These are phyloP conservation scores for Falciphora oryzae DNA, from an alignment of 2,329 filamentous ascomycete species.

Conservation along the genomic window DNA sequence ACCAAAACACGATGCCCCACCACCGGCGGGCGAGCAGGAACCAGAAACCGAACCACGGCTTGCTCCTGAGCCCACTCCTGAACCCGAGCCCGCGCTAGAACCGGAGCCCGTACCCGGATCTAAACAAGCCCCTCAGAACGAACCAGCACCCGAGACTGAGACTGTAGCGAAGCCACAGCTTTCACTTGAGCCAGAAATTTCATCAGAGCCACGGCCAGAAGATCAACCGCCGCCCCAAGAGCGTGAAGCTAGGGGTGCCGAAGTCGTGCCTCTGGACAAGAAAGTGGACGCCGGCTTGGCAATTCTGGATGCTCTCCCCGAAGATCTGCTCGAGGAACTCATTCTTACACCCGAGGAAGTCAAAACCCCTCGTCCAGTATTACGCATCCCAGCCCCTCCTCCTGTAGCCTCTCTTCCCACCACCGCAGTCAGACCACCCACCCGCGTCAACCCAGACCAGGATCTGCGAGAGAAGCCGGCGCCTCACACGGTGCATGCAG, in stretches of 20 bases:
- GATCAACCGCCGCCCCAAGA: no score
- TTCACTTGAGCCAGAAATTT: not conserved
- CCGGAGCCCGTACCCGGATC: no score
- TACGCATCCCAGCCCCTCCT: not conserved
- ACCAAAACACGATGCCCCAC: no score
- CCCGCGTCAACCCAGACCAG: not conserved
- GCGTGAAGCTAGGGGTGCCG: no score
- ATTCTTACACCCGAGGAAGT: not conserved
- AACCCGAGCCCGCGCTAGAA: no score
- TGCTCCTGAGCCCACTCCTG: no score
- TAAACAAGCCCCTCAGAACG: no score
- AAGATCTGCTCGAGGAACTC: slow-evolving; percentile 8
- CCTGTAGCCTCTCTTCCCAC: not conserved
- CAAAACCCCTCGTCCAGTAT: not conserved
- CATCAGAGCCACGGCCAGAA: no score
- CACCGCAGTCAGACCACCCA: not conserved
- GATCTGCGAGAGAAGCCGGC: not conserved
- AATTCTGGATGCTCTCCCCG: slow-evolving; percentile 2
- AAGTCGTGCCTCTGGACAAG: not conserved
- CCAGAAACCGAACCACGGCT: no score
- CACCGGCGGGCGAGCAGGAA: no score
- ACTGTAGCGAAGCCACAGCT: not conserved
- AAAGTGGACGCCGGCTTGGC: not conserved
- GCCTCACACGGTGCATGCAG: not conserved
- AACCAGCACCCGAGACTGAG: not conserved